These are phyloP conservation scores for Plasmodium ovale DNA, from an alignment of 169 alveolate genomes.

Conservation along the genomic window DNA sequence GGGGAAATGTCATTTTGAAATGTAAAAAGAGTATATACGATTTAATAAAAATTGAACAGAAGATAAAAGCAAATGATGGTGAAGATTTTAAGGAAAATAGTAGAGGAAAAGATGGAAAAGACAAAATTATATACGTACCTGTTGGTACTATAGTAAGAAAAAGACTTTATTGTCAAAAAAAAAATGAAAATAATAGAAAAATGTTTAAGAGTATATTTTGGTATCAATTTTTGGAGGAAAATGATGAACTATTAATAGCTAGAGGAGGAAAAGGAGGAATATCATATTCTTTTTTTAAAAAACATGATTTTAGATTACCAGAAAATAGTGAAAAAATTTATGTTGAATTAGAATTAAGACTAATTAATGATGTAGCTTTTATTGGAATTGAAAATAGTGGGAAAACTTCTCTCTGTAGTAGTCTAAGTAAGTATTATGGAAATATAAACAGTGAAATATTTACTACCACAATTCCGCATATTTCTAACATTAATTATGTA, in stretches of 20 bases:
- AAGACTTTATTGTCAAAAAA: conserved; percentile 77
- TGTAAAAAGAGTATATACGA: conserved; percentile 81
- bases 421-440: conserved; percentile 83
- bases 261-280: conserved; percentile 88
- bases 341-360: conserved; percentile 83
- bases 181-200: conserved; percentile 73
- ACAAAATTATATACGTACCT: conserved; percentile 80
- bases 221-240: conserved; percentile 81
- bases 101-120: conserved; percentile 83
- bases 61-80: conserved; percentile 82
- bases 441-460: conserved; percentile 84
- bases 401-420: conserved; percentile 83
- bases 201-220: conserved; percentile 66
- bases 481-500: conserved; percentile 82
- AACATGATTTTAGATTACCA: conserved; percentile 85
- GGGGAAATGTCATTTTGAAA: conserved; percentile 83
- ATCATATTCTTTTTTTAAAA: conserved; percentile 86
- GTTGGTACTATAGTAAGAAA: conserved; percentile 85
- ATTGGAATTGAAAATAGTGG: conserved; percentile 85
- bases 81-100: conserved; percentile 85
- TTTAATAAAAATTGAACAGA: conserved; percentile 81
- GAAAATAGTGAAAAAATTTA: conserved; percentile 81
- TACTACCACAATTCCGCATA: conserved; percentile 86
- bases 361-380: conserved; percentile 86
- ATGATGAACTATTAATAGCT: conserved; percentile 81